Conservation (phyloP, 345 rosid genomes). For the Melaleuca quinquenervia region DNA sequence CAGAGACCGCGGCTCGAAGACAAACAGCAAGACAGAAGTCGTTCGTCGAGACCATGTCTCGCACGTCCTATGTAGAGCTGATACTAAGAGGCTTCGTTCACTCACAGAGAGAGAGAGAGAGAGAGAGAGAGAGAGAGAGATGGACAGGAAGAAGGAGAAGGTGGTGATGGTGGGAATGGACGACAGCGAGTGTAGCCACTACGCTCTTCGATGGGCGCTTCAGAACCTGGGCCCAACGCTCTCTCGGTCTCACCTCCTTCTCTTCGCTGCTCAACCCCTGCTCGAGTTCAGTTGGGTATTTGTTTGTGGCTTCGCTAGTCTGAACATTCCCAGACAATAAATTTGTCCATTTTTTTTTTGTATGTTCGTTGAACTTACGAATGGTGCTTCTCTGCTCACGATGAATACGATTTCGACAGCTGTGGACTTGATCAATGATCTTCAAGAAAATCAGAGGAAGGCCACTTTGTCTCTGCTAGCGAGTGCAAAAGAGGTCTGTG, state of each 20-base stretch:
- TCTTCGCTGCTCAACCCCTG: not conserved
- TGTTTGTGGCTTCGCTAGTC: not conserved
- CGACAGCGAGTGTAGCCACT: constrained; percentile 3
- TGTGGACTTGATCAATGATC: not conserved
- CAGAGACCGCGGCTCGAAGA: not conserved
- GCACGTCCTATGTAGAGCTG: not conserved
- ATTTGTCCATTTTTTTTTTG: not conserved
- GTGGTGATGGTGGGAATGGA: constrained; percentile 6
- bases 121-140: not conserved
- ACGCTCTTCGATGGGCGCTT: constrained; percentile 1
- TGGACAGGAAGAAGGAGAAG: not conserved
- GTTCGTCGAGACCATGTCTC: not conserved
- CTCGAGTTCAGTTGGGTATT: constrained; percentile 1
- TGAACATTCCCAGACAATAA: not conserved
- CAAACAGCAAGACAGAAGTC: not conserved
- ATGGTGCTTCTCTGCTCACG: not conserved
- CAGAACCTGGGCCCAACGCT: not conserved
- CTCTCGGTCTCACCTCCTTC: not conserved
- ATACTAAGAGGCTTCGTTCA: not conserved
- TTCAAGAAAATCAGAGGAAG: constrained; percentile 11
- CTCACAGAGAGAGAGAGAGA: not conserved
- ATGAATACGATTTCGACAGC: constrained; percentile 2
- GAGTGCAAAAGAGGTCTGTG: constrained; percentile 19
- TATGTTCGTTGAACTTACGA: not conserved
- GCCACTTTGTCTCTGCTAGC: constrained; percentile 10